Evolutionary conservation across 148 eudicot genomes (phyloP).

Genomic region (Spergularia bocconei): DNA sequence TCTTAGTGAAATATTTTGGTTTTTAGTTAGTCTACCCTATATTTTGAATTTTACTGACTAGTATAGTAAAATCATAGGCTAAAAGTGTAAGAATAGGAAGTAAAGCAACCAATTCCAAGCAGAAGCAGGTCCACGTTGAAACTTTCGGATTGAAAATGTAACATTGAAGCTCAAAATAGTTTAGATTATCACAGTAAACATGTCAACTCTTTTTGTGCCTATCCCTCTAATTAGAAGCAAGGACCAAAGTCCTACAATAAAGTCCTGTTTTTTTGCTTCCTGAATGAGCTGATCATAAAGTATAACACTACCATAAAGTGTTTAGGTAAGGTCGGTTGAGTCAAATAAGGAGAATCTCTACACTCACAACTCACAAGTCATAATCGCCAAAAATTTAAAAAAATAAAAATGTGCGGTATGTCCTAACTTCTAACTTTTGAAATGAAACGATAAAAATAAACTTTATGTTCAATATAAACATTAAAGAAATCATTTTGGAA

Average conservation of each 20-base stretch:
- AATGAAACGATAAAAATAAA: no score
- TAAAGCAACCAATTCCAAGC: conserved; percentile 26
- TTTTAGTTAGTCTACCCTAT: no score
- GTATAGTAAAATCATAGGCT: no score
- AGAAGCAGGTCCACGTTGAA: conserved; percentile 24
- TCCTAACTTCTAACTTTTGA: no score
- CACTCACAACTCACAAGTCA: neutral
- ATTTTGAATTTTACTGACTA: no score
- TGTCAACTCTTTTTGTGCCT: conserved; percentile 32
- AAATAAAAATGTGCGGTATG: no score
- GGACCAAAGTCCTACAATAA: conserved; percentile 20
- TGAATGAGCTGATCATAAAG: conserved; percentile 9
- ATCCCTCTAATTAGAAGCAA: conserved; percentile 25
- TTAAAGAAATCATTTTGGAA: no score
- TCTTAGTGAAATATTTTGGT: no score
- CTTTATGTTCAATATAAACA: no score
- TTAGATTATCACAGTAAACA: conserved; percentile 21
- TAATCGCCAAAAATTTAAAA: neutral
- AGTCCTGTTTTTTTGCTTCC: conserved; percentile 5
- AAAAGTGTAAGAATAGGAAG: no score
- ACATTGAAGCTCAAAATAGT: neutral
- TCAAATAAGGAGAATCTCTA: conserved; percentile 29
- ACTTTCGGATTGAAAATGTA: neutral
- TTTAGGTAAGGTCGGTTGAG: neutral
- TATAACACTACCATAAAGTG: conserved; percentile 2